Percentiles rank a stretch among this genome's conserved stretches.
Conservation (phyloP, 2,329 filamentous ascomycete species). For the Exophiala xenobiotica region DNA sequence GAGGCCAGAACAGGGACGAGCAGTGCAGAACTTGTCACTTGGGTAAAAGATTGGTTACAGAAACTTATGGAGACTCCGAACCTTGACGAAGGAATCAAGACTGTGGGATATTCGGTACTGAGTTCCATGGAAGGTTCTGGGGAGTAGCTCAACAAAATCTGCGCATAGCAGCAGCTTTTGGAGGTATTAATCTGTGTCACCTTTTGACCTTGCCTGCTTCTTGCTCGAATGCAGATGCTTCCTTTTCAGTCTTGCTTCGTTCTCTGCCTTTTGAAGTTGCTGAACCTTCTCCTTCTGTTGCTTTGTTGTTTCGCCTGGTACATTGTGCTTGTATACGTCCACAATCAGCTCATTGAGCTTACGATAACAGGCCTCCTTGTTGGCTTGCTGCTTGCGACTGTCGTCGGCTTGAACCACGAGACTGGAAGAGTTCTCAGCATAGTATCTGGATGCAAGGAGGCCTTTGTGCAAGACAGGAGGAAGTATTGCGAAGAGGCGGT, state of each 20-base stretch:
- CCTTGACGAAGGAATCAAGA: constrained; percentile 54
- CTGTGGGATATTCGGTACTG: constrained; percentile 45
- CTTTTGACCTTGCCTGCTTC: constrained; percentile 47
- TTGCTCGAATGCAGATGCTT: constrained; percentile 64
- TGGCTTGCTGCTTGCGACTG: constrained; percentile 60
- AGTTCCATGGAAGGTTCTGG: constrained; percentile 8
- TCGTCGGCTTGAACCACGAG: constrained; percentile 65
- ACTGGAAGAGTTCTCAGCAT: constrained; percentile 52
- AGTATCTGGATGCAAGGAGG: constrained; percentile 56
- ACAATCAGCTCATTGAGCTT: constrained; percentile 57
- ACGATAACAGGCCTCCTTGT: constrained; percentile 59
- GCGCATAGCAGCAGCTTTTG: too few species aligned
- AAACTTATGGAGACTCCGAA: constrained; percentile 46
- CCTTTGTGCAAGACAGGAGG: constrained; percentile 54
- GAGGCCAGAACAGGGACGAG: constrained; percentile 41
- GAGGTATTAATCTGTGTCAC: constrained; percentile 24
- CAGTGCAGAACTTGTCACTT: constrained; percentile 46
- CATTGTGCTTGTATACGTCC: constrained; percentile 49
- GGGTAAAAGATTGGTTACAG: constrained; percentile 48
- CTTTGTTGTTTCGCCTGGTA: constrained; percentile 61
- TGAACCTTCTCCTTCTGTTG: constrained; percentile 57
- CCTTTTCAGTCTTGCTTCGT: constrained; percentile 55
- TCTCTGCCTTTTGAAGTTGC: constrained; percentile 56
- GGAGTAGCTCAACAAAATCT: too few species aligned
- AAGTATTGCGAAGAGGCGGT: constrained; percentile 53